Evolutionary conservation across 495 filamentous ascomycete genomes (phyloP), one percentile per base, ranked within the genome.

Genomic region (Evansstolkia leycettana): DNA sequence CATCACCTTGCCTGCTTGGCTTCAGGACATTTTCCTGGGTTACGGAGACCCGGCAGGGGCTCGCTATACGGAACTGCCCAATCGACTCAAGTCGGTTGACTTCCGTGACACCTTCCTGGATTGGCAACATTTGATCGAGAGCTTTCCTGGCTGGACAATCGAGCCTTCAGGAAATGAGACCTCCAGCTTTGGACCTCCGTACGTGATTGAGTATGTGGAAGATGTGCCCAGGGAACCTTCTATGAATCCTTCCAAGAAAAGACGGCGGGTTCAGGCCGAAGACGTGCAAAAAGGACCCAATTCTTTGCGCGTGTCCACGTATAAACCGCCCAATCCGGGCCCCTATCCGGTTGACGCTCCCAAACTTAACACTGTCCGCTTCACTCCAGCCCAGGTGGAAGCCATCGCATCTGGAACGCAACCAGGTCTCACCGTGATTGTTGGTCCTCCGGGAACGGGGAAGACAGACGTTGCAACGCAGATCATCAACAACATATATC

Each of bases 381-480:
- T 96, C 56, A 99, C 90, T 2, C 76, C 92, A 17, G 70, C 80
- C 3, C 90, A 99, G 54, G 73, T 92, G 28, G 82, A 94, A 48
- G 90, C 90, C 28, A 94, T 99, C 41, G 72, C 77, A 27, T 95
- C 90, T 23, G 90, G 90, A 13, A 90, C 80, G 16, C 93, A 99
- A 46, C 92, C 90, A 11, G 90, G 90, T 9, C 70, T 99, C 30
- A 94, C 88, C 8, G 73, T 99, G 42, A 83, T 99, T 40, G 86
- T 96, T 37, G 90, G 90, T 0, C 90, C 90, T 27, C 90, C 90
- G 7, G 90, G 90, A 10, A 99, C 90, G 2, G 90, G 90, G 38
- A 99, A 99, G 63, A 99, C 90, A 17, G 90, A 99, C 58, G 92
- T 99, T 37, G 86, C 85, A 17, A 95, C 89, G 2, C 90, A 99